These are phyloP conservation scores for Pythium insidiosum DNA, from an alignment of 352 stramenopile genomes.

Conservation along the genomic window DNA sequence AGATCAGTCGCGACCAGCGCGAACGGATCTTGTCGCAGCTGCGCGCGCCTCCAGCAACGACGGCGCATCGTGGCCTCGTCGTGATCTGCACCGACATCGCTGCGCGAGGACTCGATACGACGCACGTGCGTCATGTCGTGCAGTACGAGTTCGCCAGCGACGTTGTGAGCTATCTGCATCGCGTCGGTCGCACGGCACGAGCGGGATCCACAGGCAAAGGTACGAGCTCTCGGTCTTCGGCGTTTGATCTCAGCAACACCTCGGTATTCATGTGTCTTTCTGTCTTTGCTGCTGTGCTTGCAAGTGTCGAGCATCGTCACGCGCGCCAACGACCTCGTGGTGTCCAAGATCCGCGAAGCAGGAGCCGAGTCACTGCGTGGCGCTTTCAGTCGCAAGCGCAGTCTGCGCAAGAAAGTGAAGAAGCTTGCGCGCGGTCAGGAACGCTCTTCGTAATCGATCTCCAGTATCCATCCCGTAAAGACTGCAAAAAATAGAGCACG, in stretches of 20 bases:
- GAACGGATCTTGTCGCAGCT: constrained; percentile 34
- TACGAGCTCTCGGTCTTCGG: too few relatives aligned
- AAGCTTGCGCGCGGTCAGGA: too few relatives aligned
- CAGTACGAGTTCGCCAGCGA: constrained; percentile 80
- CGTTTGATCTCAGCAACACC: too few relatives aligned
- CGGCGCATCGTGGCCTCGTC: too few relatives aligned
- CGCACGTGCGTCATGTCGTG: constrained; percentile 58
- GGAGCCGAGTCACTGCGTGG: constrained; percentile 35
- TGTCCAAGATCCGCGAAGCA: constrained; percentile 56
- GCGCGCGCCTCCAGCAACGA: constrained; percentile 18
- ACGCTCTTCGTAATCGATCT: too few relatives aligned
- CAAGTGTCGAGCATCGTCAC: constrained; percentile 72
- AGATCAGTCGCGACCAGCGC: constrained; percentile 43
- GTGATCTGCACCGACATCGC: constrained; percentile 77
- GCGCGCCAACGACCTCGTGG: constrained; percentile 43
- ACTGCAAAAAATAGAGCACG: too few relatives aligned
- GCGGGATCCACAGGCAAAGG: constrained; percentile 43
- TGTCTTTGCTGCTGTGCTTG: too few relatives aligned
- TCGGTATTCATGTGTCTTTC: too few relatives aligned
- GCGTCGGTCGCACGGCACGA: constrained; percentile 65
- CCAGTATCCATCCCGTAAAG: too few relatives aligned
- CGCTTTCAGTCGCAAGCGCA: constrained; percentile 78
- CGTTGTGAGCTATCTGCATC: constrained; percentile 76
- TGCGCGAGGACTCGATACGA: constrained; percentile 63
- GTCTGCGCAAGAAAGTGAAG: constrained; percentile 75